A percentile compares a stretch with the other conserved stretches of the same genome.
Evolutionary conservation across 345 rosid genomes (phyloP).

Genomic region (Salix brachista): DNA sequence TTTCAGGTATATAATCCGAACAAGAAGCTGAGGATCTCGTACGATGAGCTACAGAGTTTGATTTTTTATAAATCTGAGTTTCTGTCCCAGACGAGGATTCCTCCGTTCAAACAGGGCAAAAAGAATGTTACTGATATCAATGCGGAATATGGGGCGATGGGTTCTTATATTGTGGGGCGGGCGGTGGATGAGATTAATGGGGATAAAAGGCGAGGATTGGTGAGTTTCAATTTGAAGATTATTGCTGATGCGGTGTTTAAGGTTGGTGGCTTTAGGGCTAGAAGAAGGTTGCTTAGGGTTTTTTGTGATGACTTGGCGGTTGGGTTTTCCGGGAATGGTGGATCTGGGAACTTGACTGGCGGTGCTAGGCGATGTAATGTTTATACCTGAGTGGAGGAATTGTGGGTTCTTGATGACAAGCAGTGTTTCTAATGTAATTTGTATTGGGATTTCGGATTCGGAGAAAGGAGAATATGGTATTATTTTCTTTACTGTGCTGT

Average conservation of each 20-base stretch:
- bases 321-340: slow-evolving; percentile 30
- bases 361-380: slow-evolving; percentile 37
- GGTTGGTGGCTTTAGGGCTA: slow-evolving; percentile 46
- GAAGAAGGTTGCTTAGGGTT: slow-evolving; percentile 43
- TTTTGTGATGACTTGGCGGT: slow-evolving; percentile 41
- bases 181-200: slow-evolving; percentile 29
- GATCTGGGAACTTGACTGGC: slow-evolving; percentile 58
- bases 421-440: neutral
- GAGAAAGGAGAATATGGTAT: neutral
- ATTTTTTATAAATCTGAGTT: slow-evolving; percentile 23
- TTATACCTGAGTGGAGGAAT: slow-evolving; percentile 17
- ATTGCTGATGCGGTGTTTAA: slow-evolving; percentile 38
- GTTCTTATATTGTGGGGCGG: slow-evolving; percentile 34
- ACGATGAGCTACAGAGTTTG: slow-evolving; percentile 20
- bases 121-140: slow-evolving; percentile 34
- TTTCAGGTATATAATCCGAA: slow-evolving; percentile 62
- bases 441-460: neutral
- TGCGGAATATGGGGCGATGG: slow-evolving; percentile 34
- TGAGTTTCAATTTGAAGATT: slow-evolving; percentile 47
- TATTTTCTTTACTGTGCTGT: neutral
- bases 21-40: slow-evolving; percentile 55
- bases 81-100: slow-evolving; percentile 43
- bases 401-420: neutral
- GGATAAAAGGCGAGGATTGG: slow-evolving; percentile 36
- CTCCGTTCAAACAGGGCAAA: slow-evolving; percentile 58